Base-by-base conservation (phyloP, 805 yeast species). In the Ogataea philodendri region DNA sequence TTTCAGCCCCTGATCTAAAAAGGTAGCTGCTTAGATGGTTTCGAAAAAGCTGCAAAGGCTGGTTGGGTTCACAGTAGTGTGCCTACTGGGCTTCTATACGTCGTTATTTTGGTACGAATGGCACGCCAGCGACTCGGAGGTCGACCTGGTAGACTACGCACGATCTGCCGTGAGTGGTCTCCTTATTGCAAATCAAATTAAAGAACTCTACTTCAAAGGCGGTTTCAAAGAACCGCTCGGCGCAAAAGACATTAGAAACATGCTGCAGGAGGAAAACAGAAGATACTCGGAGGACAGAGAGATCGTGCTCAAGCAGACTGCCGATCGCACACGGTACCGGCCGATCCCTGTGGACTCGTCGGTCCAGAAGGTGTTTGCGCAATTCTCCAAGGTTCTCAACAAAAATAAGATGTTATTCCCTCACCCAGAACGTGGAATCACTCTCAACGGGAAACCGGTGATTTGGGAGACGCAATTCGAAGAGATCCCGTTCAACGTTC, bases 401-500 rank as follows among this genome's bases (percentile, higher is more conserved):
- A 14, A 32, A 5, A 48, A 43, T 23, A 40, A 30, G 27, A 27
- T 41, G 22, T 26, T 43, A 11, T 48, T 48, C 20, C 49, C 49
- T 6, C 52, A 48, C 27, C 46, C 52, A 4, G 52, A 48, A 26
- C 33, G 52, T 11, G 16, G 22, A 7, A 24, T 35, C 9, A 42
- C 47, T 4, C 20, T 23, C 15, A 26, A 39, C 10, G 55, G 55
- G 4, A 50, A 50, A 32, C 53, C 55, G 9, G 45, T 46, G 16
- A 46, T 50, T 19, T 42, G 48, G 48, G 51, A 46, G 17, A 44
- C 48, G 7, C 27, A 35, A n/a, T 45, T 42, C 33, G 37, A 45
- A 20, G 52, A 49, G 18, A 18, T 29, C 9, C 48, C 51, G 2
- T 32, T 35, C 32, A 42, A 45, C 22, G 30, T 42, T 3, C 11